Percentiles rank a stretch among this genome's conserved stretches.
phyloP scores from a whole-genome alignment of 129 eudicot species.

The Glebionis coronaria region DNA sequence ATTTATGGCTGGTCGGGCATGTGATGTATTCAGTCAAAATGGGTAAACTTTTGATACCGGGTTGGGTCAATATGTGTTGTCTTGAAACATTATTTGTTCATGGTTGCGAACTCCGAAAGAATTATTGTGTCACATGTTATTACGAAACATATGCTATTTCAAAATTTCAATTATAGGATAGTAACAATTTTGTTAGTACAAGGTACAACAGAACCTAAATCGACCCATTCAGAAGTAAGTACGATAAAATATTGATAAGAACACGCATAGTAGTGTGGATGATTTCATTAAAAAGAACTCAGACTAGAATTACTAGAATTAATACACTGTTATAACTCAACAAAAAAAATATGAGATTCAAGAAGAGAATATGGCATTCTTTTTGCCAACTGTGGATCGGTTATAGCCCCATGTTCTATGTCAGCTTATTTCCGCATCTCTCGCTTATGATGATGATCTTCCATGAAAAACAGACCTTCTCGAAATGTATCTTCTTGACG shows the following conservation, averaged over 20 bases:
- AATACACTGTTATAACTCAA: conserved; percentile 21
- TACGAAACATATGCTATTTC: no score
- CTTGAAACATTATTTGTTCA: background rate
- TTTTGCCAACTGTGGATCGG: conserved; percentile 15
- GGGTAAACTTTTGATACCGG: background rate
- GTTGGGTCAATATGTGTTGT: background rate
- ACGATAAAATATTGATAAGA: background rate
- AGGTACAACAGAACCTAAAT: no score
- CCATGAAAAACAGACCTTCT: no score
- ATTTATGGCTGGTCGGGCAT: background rate
- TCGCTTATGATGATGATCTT: no score
- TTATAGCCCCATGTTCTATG: no score
- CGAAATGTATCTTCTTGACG: no score
- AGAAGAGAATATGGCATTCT: conserved; percentile 17
- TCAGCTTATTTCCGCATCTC: no score
- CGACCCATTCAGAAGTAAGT: no score
- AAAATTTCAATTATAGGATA: no score
- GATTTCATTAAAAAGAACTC: conserved; percentile 15
- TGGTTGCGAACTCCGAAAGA: no score
- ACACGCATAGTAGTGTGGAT: background rate
- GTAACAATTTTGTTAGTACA: no score
- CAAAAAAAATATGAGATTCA: conserved; percentile 17
- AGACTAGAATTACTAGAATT: conserved; percentile 11
- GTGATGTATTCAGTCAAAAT: background rate
- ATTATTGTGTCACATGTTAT: no score